Base-by-base conservation (phyloP, 345 rosid genomes). In the Mangifera indica region DNA sequence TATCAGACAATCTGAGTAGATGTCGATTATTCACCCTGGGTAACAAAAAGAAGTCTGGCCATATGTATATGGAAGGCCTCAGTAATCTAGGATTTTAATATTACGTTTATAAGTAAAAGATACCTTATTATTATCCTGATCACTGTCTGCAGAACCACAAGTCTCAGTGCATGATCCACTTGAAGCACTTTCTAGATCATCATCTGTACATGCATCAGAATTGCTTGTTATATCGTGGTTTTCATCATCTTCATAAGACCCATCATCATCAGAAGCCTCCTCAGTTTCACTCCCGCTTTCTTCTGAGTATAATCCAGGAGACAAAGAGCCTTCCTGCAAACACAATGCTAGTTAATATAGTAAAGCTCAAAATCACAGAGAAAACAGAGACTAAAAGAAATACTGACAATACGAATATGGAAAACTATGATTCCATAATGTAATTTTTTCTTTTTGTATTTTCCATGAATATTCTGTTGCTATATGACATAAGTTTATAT, bases 231-330 rank as follows among this genome's bases (percentile, higher is more conserved):
- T 86, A 76, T 86, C 89, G 69, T 83, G 83, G 5, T 76, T 32
- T 7, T 82, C 91, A 69, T 85, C 87, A 54, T 89, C 97, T 60
- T 88, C 98, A 77, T 90, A 86, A 67, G 85, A 90, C 59, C 84
- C 93, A 70, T 89, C 93, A 77, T 91, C 97, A 80, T 95, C 73
- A n/a, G 88, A 81, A 72, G 83, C 89, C 77, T 87, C 98, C 79
- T 89, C 99, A 62, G 85, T 84, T 80, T 84, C 98, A 78, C 90
- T 91, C 69, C 88, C 93, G 57, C 88, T 88, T 77, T 86, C 96
- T 25, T 92, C 94, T 20, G 97, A 88, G 78, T 95, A 91, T 74
- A 91, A 74, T 68, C 87, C 97, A 46, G 94, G 87, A 44, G 97
- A 80, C 76, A 84, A 65, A 71, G 87, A 73, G 82, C 87, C 91